Percentiles rank a stretch among this genome's conserved stretches.
Evolutionary conservation across 352 stramenopile genomes (phyloP).

Genomic region (Phytophthora cactorum): DNA sequence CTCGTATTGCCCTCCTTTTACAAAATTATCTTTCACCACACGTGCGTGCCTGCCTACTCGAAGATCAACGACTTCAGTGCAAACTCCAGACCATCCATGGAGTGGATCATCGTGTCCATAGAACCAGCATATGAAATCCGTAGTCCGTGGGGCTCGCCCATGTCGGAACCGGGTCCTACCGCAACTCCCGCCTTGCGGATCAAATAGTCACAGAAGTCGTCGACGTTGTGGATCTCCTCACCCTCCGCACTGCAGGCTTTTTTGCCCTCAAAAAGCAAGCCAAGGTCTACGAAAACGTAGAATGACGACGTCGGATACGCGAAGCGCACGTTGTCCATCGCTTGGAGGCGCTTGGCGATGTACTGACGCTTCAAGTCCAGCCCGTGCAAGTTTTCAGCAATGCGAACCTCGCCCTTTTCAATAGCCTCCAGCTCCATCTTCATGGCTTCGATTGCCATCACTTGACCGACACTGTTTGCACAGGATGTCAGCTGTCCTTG

Average conservation of each 20-base stretch:
- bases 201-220: slow-evolving; percentile 92
- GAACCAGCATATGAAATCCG: slow-evolving; percentile 96
- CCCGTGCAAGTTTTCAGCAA: slow-evolving; percentile 50
- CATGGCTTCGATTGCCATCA: slow-evolving; percentile 91
- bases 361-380: slow-evolving; percentile 91
- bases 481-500: slow-evolving; percentile 96
- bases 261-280: slow-evolving; percentile 64
- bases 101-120: slow-evolving; percentile 80
- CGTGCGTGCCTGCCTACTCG: not conserved
- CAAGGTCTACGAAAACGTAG: slow-evolving; percentile 96
- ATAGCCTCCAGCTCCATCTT: slow-evolving; percentile 75
- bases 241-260: slow-evolving; percentile 40
- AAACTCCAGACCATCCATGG: slow-evolving; percentile 66
- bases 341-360: slow-evolving; percentile 76
- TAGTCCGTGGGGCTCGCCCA: slow-evolving; percentile 92
- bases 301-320: slow-evolving; percentile 93
- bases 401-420: slow-evolving; percentile 46
- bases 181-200: slow-evolving; percentile 91
- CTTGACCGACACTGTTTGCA: slow-evolving; percentile 92
- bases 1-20: not conserved
- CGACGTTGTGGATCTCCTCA: slow-evolving; percentile 45
- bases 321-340: slow-evolving; percentile 85
- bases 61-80: slow-evolving; percentile 46
- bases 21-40: not conserved
- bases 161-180: slow-evolving; percentile 95